Evolutionary conservation across 495 filamentous ascomycete species (phyloP), one percentile per base, ranked within the genome.

Genomic region (Xylaria castorea): DNA sequence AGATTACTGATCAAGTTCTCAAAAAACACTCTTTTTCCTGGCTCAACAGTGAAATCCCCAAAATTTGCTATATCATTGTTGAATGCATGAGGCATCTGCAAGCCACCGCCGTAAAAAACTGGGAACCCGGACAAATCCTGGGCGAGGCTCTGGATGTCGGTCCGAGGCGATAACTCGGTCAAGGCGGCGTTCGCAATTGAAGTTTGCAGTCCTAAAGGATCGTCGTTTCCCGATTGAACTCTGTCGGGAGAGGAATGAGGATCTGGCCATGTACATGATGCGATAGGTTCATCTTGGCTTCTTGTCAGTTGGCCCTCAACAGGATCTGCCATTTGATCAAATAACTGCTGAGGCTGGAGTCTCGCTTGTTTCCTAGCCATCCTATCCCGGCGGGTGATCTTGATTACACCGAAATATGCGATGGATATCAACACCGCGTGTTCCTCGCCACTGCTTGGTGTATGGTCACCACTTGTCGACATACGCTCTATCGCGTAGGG

Each of bases 21-120:
- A 58, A 83, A 83, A 67, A 80, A 82, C 2, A 77, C 76, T 75
- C 75, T 71, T 55, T 82, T 80, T 12, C 80, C 76, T 5, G 80
- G 78, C 61, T 82, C 78, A 55, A 83, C 79, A 0, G 77, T 74
- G 76, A 75, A 82, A 55, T 81, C 80, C 22, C 75, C 78, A 20
- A 40, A 69, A 16, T 69, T 69, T 6, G 72, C 75, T 18, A 71
- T 68, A 32, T 58, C 70, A 14, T 58, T 25, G 14, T 67, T 78
- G 57, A 22, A 66, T 71, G 53, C 72, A 76, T 40, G 22, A 40
- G 40, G 40, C 40, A 42, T 3, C 40, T 42, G 40, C 8, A 42
- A 42, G 40, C 40, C 11, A 42, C 11, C 11, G 40, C 40, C 11
- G 40, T 8, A 6, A 42, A 42, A 12, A 9, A 8, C 40, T 4